phyloP scores from a whole-genome alignment of 345 rosid genomes.

The Tarenaya hassleriana region DNA sequence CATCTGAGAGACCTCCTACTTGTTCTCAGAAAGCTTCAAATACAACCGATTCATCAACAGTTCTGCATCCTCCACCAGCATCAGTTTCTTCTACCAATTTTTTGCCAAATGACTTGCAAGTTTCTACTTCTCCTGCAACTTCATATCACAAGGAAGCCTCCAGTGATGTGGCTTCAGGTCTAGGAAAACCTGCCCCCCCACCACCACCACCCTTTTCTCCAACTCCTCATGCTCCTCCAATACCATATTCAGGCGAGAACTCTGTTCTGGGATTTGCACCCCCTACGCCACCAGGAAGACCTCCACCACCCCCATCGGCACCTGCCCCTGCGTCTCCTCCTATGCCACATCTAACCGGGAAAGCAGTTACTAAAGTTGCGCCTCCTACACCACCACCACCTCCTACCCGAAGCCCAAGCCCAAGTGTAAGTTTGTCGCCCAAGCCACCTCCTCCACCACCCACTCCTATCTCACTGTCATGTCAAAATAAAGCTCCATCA shows the following conservation, averaged over 20 bases:
- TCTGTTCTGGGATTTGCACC: conserved; percentile 10
- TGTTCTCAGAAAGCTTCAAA: conserved; percentile 15
- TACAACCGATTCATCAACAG: conserved; percentile 6
- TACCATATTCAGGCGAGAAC: conserved; percentile 16
- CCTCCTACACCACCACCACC: conserved; percentile 52
- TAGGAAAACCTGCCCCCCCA: conserved; percentile 12
- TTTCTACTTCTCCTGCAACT: conserved; percentile 5
- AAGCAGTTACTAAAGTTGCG: conserved; percentile 22
- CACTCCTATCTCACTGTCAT: conserved; percentile 37
- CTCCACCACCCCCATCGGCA: conserved; percentile 21
- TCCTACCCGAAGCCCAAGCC: conserved; percentile 20
- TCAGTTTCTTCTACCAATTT: conserved; percentile 20
- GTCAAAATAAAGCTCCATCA: conserved; percentile 24
- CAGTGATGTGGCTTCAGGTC: conserved; percentile 17
- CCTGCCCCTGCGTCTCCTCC: conserved; percentile 21
- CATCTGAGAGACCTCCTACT: conserved; percentile 18
- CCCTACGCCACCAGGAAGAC: conserved; percentile 29
- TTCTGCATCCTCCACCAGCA: conserved; percentile 24
- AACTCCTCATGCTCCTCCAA: conserved; percentile 20
- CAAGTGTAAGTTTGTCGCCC: not conserved
- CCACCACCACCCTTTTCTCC: conserved; percentile 20
- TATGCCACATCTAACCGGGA: conserved; percentile 30
- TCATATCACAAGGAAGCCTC: conserved; percentile 11
- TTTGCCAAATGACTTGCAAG: conserved; percentile 9
- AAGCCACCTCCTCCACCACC: conserved; percentile 19